Conservation (phyloP, 2,329 filamentous ascomycete genomes). For the Arthrobotrys conoides region DNA sequence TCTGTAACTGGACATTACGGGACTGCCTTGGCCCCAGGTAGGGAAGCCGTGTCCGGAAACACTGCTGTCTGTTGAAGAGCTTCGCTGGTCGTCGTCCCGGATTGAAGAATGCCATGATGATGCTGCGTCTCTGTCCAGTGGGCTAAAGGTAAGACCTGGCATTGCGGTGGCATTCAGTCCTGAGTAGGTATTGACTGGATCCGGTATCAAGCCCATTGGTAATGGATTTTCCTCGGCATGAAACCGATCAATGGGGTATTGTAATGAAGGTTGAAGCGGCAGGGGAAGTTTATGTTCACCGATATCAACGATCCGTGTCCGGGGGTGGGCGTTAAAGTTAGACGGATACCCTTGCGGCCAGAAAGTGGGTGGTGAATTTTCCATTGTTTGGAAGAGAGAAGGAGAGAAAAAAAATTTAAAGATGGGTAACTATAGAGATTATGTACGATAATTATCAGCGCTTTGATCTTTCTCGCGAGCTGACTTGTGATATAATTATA, state of each 20-base stretch:
- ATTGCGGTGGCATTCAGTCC: slow-evolving; percentile 21
- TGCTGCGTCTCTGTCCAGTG: slow-evolving; percentile 33
- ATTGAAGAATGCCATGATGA: slow-evolving; percentile 53
- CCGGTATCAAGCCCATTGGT: slow-evolving; percentile 50
- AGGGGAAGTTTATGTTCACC: slow-evolving; percentile 58
- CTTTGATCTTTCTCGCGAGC: not conserved
- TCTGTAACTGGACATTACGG: slow-evolving; percentile 24
- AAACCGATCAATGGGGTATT: slow-evolving; percentile 56
- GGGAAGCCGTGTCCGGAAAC: slow-evolving; percentile 11
- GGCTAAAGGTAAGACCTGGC: slow-evolving; percentile 32
- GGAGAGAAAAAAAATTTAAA: not conserved
- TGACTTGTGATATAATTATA: not conserved
- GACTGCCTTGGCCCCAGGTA: slow-evolving; percentile 21
- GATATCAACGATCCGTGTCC: slow-evolving; percentile 45
- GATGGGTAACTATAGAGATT: not conserved
- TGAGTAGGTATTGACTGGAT: slow-evolving; percentile 37
- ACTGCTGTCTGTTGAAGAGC: slow-evolving; percentile 45
- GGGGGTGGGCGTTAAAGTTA: slow-evolving; percentile 18
- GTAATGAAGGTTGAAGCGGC: slow-evolving; percentile 37
- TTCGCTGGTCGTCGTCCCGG: slow-evolving; percentile 50
- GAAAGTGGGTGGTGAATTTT: slow-evolving; percentile 31
- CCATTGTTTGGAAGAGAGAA: slow-evolving; percentile 25
- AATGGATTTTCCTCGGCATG: slow-evolving; percentile 42
- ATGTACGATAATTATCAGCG: not conserved
- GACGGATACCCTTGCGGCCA: slow-evolving; percentile 33